A percentile compares a stretch with the other conserved stretches of the same genome.
phyloP scores from a whole-genome alignment of 176 grass and related monocot genomes.

The Eremochloa ophiuroides region DNA sequence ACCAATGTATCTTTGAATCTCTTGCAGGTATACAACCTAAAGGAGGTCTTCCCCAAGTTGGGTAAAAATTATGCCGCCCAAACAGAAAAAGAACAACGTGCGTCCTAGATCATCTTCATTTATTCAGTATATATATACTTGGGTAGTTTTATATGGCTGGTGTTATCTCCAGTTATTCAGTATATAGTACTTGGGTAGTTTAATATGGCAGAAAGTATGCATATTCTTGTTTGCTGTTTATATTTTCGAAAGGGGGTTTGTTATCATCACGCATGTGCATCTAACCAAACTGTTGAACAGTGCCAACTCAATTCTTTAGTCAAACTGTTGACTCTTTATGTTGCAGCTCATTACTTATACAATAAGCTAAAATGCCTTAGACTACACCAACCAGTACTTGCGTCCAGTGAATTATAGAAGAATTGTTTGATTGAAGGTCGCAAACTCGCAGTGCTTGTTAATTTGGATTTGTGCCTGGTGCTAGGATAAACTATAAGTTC shows the following conservation, averaged over 20 bases:
- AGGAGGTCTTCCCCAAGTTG: constrained; percentile 70
- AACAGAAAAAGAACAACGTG: constrained; percentile 78
- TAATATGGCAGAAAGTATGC: constrained; percentile 7
- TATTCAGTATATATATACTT: background rate
- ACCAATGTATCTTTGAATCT: constrained; percentile 16
- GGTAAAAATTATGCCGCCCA: constrained; percentile 91
- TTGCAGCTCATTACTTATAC: background rate
- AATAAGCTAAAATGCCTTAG: background rate
- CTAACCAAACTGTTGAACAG: background rate
- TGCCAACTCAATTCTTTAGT: background rate
- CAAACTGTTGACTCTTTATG: background rate
- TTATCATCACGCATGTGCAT: background rate
- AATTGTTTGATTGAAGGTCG: background rate
- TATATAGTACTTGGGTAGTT: background rate
- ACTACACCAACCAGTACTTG: background rate
- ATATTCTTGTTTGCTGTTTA: constrained; percentile 4
- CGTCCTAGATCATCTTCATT: constrained; percentile 23
- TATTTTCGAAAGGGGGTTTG: background rate
- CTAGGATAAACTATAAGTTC: background rate
- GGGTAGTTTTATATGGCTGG: background rate
- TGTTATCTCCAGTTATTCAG: background rate
- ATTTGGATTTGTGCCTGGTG: background rate
- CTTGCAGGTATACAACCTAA: constrained; percentile 71
- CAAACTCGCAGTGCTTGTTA: background rate
- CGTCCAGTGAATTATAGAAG: background rate